Percentiles rank a stretch among this genome's conserved stretches.
phyloP scores from a whole-genome alignment of 257 asterid species.

The Capsicum baccatum region DNA sequence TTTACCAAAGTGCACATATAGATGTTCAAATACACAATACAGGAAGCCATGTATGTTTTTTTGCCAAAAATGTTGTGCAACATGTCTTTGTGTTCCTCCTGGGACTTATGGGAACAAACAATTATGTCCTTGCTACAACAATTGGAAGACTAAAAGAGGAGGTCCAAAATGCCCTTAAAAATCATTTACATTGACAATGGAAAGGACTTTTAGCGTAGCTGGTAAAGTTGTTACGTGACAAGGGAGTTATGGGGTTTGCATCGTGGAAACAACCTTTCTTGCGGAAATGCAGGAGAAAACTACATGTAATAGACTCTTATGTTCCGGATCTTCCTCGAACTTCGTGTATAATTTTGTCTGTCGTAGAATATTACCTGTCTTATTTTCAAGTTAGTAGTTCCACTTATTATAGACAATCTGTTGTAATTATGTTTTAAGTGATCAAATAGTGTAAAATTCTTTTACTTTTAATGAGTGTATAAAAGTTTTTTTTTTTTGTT shows the following conservation, averaged over 20 bases:
- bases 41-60: constrained; percentile 86
- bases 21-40: constrained; percentile 81
- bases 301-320: too few species aligned
- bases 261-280: too few species aligned
- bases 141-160: constrained; percentile 90
- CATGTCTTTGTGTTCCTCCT: constrained; percentile 77
- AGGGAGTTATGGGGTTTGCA: too few species aligned
- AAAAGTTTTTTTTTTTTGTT: not conserved
- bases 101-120: constrained; percentile 90
- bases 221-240: too few species aligned
- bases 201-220: not conserved
- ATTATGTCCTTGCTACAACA: constrained; percentile 80
- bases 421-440: not conserved
- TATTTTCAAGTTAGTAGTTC: not conserved
- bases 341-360: not conserved
- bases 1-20: constrained; percentile 45
- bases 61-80: constrained; percentile 71
- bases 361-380: not conserved
- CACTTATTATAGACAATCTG: not conserved
- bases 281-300: too few species aligned
- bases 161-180: constrained; percentile 90
- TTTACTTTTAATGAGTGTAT: not conserved
- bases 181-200: not conserved
- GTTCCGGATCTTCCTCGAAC: too few species aligned
- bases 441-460: not conserved